These are phyloP conservation scores for Detonula confervacea DNA, from an alignment of 352 stramenopile species.

Conservation along the genomic window DNA sequence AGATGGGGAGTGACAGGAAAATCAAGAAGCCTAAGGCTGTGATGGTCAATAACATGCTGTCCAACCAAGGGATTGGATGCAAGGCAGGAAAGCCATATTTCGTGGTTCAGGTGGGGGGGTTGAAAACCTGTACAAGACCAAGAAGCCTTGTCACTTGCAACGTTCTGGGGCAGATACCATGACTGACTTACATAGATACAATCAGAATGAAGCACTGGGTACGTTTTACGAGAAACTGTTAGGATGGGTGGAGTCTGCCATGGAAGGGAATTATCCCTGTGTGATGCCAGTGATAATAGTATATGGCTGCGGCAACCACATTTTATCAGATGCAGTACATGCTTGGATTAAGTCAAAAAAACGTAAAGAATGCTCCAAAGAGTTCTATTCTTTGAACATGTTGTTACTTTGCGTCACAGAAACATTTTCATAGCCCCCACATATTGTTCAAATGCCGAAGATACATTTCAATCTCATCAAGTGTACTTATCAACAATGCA, in stretches of 20 bases:
- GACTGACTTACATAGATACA: background rate
- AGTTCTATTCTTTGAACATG: no score
- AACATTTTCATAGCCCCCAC: no score
- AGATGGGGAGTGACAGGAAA: background rate
- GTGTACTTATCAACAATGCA: no score
- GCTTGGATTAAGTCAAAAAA: constrained; percentile 20
- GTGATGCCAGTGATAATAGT: constrained; percentile 21
- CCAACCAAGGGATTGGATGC: background rate
- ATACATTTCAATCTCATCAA: no score
- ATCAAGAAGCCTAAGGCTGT: background rate
- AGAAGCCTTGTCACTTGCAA: background rate
- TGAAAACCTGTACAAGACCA: constrained; percentile 3
- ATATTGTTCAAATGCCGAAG: no score
- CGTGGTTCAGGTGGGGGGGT: background rate
- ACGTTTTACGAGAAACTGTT: constrained; percentile 5
- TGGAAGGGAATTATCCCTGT: constrained; percentile 18
- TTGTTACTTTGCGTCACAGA: no score
- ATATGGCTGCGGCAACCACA: constrained; percentile 20
- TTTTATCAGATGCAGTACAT: constrained; percentile 16
- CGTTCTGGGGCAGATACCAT: background rate
- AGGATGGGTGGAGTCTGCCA: constrained; percentile 20
- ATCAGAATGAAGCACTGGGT: background rate
- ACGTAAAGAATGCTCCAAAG: constrained; percentile 23
- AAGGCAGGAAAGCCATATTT: background rate
- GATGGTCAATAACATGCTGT: background rate